Evolutionary conservation across 306 rosid genomes (phyloP), one percentile per base, ranked within the genome.

Genomic region (Elaeagnus macrophylla): DNA sequence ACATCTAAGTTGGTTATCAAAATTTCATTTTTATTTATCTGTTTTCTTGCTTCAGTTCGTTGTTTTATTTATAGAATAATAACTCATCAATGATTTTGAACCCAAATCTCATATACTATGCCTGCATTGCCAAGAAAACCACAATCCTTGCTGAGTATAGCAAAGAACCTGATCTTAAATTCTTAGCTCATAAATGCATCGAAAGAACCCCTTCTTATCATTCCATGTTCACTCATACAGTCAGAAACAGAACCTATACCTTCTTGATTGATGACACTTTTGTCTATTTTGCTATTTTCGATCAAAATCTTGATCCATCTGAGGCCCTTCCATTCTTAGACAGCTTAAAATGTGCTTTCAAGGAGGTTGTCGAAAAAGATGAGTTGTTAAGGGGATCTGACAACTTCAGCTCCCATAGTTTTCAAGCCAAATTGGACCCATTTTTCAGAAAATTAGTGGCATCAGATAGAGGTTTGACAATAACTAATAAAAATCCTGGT

Each of bases 101-200:
- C 67, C 96, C 95, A 14, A 71, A 75, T 45, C 66, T 75, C 11
- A 74, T 91, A 51, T 69, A 68, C 55, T 84, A 91, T 39, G 70
- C 76, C 19, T 87, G 96, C 94, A 82, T 87, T 87, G 93, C 94
- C 5, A 72, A 67, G 54, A 73, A 74, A 12, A 65, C 50, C 40
- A 77, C 83, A 8, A 64, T 84, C 63, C 74, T 91, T 8, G 95
- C 80, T 54, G 82, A 82, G 40, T 70, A 78, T 62, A 39, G 73
- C 5, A 49, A 60, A 44, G 85, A 84, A 19, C 51, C 82, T 1
- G 72, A 61, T 58, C 72, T 87, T 61, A 81, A 78, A 54, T 49
- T 59, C 7, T 55, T 91, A 5, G 95, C 85, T 18, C 78, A 73
- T 3, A 42, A 80, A 78, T 91, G 96, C 70, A 56, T 91, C 51